Percentiles rank a stretch among this genome's conserved stretches.
phyloP scores from a whole-genome alignment of 768 basidiomycete genomes.

The Tricholoma matsutake region DNA sequence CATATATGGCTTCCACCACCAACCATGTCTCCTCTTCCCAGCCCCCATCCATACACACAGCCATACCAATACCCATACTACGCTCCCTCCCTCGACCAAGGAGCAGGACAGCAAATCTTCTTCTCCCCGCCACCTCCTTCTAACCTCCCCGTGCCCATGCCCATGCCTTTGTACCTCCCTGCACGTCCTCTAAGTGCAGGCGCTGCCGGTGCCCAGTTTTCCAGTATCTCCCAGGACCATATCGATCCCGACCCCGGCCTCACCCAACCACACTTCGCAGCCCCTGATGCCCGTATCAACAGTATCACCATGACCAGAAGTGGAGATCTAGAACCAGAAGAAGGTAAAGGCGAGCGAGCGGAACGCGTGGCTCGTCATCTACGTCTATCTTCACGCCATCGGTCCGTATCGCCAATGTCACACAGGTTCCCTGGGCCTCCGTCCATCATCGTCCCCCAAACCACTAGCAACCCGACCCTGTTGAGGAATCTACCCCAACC shows the following conservation, averaged over 20 bases:
- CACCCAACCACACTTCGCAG: slow-evolving; percentile 8
- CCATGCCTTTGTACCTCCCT: slow-evolving; percentile 9
- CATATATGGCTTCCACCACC: slow-evolving; percentile 51
- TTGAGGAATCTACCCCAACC: too few relatives aligned
- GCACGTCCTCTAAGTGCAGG: slow-evolving; percentile 13
- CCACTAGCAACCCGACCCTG: too few relatives aligned
- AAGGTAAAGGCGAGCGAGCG: slow-evolving; percentile 60
- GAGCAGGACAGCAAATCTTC: slow-evolving; percentile 29
- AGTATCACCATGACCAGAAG: neutral
- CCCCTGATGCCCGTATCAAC: neutral
- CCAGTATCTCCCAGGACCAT: neutral
- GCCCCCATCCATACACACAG: slow-evolving; percentile 20
- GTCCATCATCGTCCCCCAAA: neutral
- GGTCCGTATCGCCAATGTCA: slow-evolving; percentile 60
- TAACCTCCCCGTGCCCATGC: slow-evolving; percentile 2
- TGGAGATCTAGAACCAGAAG: slow-evolving; percentile 37
- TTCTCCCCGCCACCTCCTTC: slow-evolving; percentile 22
- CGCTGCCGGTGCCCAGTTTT: neutral
- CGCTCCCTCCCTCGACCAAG: slow-evolving; percentile 18
- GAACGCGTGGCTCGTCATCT: slow-evolving; percentile 59
- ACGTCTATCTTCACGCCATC: slow-evolving; percentile 51
- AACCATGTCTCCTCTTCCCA: neutral
- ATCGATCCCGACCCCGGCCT: slow-evolving; percentile 5
- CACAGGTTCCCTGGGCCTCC: slow-evolving; percentile 47
- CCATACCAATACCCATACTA: slow-evolving; percentile 26